Evolutionary conservation across 129 eudicot genomes (phyloP), one percentile per base, ranked within the genome.

Genomic region (Helianthus tuberosus): DNA sequence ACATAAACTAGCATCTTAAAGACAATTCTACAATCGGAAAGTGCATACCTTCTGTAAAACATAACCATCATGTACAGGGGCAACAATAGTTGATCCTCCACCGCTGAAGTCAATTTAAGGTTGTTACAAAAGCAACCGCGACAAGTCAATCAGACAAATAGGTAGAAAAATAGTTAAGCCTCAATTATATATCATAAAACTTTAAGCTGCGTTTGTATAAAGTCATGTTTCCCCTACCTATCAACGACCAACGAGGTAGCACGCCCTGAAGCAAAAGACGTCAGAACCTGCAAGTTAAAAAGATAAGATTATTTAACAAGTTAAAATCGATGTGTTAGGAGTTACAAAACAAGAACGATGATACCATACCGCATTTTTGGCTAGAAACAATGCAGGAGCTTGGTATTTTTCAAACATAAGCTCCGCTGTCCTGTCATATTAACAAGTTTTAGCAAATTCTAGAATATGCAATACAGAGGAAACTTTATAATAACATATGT

Each of bases 231-330:
- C 44, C 85, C 48, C 48, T 86, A 94, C 99, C 99, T 81, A 71
- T 94, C 99, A 85, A 94, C 92, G 23, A 94, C 97, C 75, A 94
- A 79, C 15, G 97, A 85, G 77, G 99, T 94, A 41, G 99, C 96
- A 15, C 99, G 97, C 66, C 99, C 99, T 23, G 99, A 94, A 50
- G 99, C 99, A 87, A 94, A 94, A 75, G 99, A 88, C 73, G 99
- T 91, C 58, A 94, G 97, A 73, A 94, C 99, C 97, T 91, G 82
- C 53, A 69, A 80, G 23, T 32, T 29, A 62, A 64, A 69, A 81
- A 14, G 52, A 46, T 48, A 80, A 14, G 51, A 59, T 70, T 29
- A 79, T 64, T 43, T 14, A 9, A 68, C 46, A 46, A 64, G 39
- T 46, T 32, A 35, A 78, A 55, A 69, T 58, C 15, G 50, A 17